A percentile compares a stretch with the other conserved stretches of the same genome.
These are phyloP conservation scores for Immersiporthe knoxdaviesiana DNA, from an alignment of 2,329 filamentous ascomycete genomes.

Conservation along the genomic window DNA sequence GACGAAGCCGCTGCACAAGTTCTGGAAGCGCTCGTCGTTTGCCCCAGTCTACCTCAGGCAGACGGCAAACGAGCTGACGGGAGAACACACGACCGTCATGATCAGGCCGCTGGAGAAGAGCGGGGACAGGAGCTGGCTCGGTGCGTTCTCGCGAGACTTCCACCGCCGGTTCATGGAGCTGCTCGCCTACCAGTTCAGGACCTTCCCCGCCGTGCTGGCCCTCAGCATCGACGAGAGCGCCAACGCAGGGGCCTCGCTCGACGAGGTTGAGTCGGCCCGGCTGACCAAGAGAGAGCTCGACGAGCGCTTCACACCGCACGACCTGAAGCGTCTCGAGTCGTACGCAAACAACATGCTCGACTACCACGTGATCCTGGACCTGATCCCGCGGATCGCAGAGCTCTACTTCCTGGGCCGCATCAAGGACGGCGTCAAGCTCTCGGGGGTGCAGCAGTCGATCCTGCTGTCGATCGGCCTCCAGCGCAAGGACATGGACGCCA, in stretches of 20 bases:
- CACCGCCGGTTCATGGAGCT: slow-evolving; percentile 90
- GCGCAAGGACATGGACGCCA: slow-evolving; percentile 79
- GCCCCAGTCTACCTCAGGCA: slow-evolving; percentile 90
- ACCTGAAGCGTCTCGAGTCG: slow-evolving; percentile 90
- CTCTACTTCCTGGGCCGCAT: slow-evolving; percentile 86
- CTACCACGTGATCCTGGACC: slow-evolving; percentile 94
- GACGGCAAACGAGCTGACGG: slow-evolving; percentile 93
- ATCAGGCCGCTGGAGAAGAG: slow-evolving; percentile 73
- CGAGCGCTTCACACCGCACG: slow-evolving; percentile 80
- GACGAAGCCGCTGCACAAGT: slow-evolving; percentile 85
- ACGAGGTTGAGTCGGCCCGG: slow-evolving; percentile 52
- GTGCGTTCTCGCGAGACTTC: slow-evolving; percentile 90
- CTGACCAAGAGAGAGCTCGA: slow-evolving; percentile 80
- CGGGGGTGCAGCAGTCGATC: slow-evolving; percentile 82
- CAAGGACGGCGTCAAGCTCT: slow-evolving; percentile 68
- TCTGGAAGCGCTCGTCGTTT: slow-evolving; percentile 91
- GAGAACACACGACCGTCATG: slow-evolving; percentile 98
- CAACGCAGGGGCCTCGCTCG: slow-evolving; percentile 69
- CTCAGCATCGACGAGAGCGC: slow-evolving; percentile 89
- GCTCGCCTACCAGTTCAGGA: slow-evolving; percentile 88
- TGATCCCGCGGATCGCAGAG: slow-evolving; percentile 79
- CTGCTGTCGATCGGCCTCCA: slow-evolving; percentile 91
- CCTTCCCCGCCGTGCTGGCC: slow-evolving; percentile 76
- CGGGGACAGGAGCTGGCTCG: slow-evolving; percentile 81
- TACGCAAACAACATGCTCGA: slow-evolving; percentile 98